Base-by-base conservation (phyloP, 257 asterid species). In the Solanum bukasovii region DNA sequence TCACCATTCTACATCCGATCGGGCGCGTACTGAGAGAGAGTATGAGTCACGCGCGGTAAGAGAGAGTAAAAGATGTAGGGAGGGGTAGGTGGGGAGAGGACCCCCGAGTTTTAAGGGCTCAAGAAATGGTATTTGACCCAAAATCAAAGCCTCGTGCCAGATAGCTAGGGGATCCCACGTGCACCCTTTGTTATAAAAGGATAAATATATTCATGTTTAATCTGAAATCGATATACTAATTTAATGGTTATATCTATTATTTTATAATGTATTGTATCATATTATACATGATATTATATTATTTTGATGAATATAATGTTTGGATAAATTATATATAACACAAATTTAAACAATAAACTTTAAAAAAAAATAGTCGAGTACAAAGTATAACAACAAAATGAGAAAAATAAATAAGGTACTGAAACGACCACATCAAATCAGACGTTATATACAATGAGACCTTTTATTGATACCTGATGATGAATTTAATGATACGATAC, bases 101-200 rank as follows among this genome's bases (percentile, higher is more conserved):
- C 18, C 87, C 88, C 87, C 87, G 42, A 68, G 75, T 85, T 89
- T 87, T 87, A 89, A 89, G 90, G 91, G 91, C 91, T 90, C 91
- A 81, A 86, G 89, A 87, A 84, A 81, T 2, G 31, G 33, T 14
- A 34, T 33, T 73, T 38, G 84, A 38, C 61, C 61, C 20, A 10
- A 5, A 37, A 34, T 20, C 0, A 34, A 33, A 34, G 46, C 44
- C 81, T 34, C 46, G 81, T 20, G 29, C 46, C 81, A 73, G 18
- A 34, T n/a, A 73, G 27, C 29, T 34, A 20, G 27, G 13, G 18
- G 29, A 18, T 34, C 46, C 79, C 46, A 73, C 46, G 46, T 33
- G 79, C 42, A 33, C 1, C n/a, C 42, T 71, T 33, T 18, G 13
- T 71, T 59, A 20, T 20, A 23, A 63, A n/a, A 23, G 29, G 13